Conservation (phyloP, 495 filamentous ascomycete species). For the Physcia stellaris region DNA sequence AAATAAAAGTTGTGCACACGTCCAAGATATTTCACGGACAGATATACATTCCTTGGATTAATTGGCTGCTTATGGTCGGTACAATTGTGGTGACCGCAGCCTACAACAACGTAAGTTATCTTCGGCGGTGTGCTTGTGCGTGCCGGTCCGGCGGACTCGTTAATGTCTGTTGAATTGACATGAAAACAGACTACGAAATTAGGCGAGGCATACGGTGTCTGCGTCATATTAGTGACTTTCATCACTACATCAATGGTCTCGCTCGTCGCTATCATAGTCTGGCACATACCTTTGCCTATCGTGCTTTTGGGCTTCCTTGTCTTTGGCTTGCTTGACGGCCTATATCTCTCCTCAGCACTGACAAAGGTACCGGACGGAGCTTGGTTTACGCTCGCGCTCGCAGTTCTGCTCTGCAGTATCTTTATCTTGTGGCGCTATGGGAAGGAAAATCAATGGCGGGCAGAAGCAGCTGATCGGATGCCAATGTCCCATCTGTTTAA, state of each 20-base stretch:
- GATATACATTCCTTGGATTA: constrained; percentile 56
- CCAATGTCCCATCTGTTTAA: constrained; percentile 31
- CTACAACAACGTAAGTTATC: constrained; percentile 46
- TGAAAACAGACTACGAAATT: constrained; percentile 33
- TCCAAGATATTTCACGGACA: constrained; percentile 54
- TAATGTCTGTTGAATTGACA: not conserved
- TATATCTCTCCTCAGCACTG: constrained; percentile 52
- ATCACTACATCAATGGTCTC: constrained; percentile 59
- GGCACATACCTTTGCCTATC: constrained; percentile 42
- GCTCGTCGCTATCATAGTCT: constrained; percentile 52
- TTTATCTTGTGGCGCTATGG: constrained; percentile 63
- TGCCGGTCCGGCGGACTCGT: not conserved
- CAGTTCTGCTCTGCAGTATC: constrained; percentile 39
- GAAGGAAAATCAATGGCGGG: constrained; percentile 58
- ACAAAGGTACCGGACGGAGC: constrained; percentile 59
- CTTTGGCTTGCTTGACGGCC: constrained; percentile 47
- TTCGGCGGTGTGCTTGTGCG: not conserved
- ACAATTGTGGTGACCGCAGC: constrained; percentile 57
- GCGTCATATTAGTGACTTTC: constrained; percentile 63
- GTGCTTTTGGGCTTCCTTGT: constrained; percentile 47
- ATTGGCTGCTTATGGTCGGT: constrained; percentile 65
- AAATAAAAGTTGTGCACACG: constrained; percentile 55
- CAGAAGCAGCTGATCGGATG: constrained; percentile 48
- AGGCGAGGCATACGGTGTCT: constrained; percentile 44
- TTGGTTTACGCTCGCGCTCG: constrained; percentile 60